These are phyloP conservation scores for Prinsepia uniflora DNA, from an alignment of 306 rosid species.

Conservation along the genomic window DNA sequence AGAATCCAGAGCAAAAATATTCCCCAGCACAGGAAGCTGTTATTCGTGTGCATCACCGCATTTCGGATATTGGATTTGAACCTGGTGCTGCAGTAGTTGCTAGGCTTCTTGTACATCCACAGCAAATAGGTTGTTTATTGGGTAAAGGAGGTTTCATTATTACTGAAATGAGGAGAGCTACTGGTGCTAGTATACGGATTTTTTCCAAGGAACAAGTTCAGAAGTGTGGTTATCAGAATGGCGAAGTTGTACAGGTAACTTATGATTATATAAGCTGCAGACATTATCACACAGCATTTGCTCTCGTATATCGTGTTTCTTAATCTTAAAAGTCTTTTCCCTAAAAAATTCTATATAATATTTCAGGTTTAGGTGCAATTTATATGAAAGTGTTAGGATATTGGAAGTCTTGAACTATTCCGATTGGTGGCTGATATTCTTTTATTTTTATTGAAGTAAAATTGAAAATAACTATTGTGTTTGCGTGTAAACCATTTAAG, in stretches of 20 bases:
- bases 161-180: constrained; percentile 75
- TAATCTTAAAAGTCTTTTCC: neutral
- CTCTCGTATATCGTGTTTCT: neutral
- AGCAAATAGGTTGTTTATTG: constrained; percentile 72
- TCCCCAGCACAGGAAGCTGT: constrained; percentile 91
- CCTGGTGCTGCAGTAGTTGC: constrained; percentile 65
- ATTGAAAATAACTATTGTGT: neutral
- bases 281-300: neutral
- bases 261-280: constrained; percentile 3
- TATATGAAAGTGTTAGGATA: neutral
- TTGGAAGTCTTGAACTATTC: neutral
- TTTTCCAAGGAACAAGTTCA: constrained; percentile 67
- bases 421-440: neutral
- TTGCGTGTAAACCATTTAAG: neutral
- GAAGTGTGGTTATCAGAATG: constrained; percentile 49
- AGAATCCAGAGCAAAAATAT: constrained; percentile 70
- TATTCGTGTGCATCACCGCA: constrained; percentile 68
- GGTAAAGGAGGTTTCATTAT: constrained; percentile 81
- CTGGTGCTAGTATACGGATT: constrained; percentile 77
- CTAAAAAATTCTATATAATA: neutral
- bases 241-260: constrained; percentile 84
- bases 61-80: constrained; percentile 79
- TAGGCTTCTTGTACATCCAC: constrained; percentile 78
- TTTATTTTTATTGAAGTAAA: neutral
- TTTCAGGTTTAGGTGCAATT: neutral